Conservation (phyloP, 192 early-diverging fungal genomes). For the Entomortierella lignicola region DNA sequence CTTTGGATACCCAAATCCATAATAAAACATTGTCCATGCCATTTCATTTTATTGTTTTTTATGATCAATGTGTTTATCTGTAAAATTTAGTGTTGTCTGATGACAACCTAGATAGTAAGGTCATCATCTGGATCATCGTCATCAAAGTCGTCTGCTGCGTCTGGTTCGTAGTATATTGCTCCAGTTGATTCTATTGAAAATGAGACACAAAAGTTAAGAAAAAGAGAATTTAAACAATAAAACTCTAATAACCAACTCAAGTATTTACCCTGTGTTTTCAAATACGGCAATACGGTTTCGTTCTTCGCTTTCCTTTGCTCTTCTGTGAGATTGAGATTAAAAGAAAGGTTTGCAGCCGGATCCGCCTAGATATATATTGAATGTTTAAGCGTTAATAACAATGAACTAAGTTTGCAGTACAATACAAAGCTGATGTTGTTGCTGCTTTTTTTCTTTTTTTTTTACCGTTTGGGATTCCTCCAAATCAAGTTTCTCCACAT, state of each 20-base stretch:
- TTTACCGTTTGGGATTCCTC: conserved; percentile 43
- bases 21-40: no score
- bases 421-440: background rate
- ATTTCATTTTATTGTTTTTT: background rate
- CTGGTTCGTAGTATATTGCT: conserved; percentile 85
- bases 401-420: background rate
- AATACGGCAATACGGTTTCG: conserved; percentile 82
- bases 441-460: background rate
- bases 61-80: background rate
- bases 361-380: conserved; percentile 54
- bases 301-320: conserved; percentile 81
- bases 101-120: conserved; percentile 74
- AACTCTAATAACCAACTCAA: no score
- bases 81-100: background rate
- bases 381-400: background rate
- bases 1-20: no score
- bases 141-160: conserved; percentile 91
- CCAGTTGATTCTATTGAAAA: conserved; percentile 44
- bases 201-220: conserved; percentile 2
- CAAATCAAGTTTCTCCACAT: conserved; percentile 41
- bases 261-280: conserved; percentile 75
- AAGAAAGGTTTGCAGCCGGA: conserved; percentile 83
- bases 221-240: no score
- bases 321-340: conserved; percentile 87
- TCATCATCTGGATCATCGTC: conserved; percentile 94